These are phyloP conservation scores for Exophiala mesophila DNA, from an alignment of 2,329 filamentous ascomycete genomes.

Conservation along the genomic window DNA sequence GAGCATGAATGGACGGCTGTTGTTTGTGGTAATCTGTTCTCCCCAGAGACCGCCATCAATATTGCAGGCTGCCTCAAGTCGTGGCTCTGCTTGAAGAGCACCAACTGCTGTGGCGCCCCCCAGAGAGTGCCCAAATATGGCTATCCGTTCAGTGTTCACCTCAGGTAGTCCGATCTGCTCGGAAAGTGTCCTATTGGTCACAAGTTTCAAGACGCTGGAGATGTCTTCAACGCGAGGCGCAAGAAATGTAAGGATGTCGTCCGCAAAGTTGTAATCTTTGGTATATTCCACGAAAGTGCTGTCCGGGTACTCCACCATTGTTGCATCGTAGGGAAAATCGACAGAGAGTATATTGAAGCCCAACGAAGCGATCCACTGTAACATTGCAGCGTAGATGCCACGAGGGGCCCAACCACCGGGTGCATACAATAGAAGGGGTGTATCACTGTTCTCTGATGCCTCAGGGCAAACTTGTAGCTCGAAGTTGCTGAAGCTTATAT, in stretches of 20 bases:
- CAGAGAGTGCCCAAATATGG: constrained; percentile 34
- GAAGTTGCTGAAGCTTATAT: constrained; percentile 28
- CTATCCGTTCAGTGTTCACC: constrained; percentile 8
- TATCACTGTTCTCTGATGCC: constrained; percentile 13
- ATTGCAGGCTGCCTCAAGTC: constrained; percentile 31
- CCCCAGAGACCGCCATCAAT: constrained; percentile 34
- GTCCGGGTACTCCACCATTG: constrained; percentile 25
- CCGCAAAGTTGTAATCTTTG: constrained; percentile 8
- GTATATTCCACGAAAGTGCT: constrained; percentile 10
- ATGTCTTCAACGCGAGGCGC: constrained; percentile 16
- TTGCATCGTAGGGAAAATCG: constrained; percentile 26
- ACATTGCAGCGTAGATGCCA: constrained; percentile 30
- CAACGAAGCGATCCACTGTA: constrained; percentile 31
- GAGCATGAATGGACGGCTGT: constrained; percentile 19
- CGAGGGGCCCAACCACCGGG: constrained; percentile 29
- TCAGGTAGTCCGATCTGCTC: constrained; percentile 7
- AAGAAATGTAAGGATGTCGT: constrained; percentile 8
- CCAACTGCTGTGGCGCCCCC: constrained; percentile 32
- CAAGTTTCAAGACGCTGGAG: constrained; percentile 10
- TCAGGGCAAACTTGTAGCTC: constrained; percentile 7
- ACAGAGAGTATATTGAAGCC: constrained; percentile 33
- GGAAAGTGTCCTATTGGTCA: constrained; percentile 5
- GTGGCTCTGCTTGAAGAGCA: constrained; percentile 24
- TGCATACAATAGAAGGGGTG: constrained; percentile 33
- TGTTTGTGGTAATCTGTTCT: constrained; percentile 8